Base-by-base conservation (phyloP, 352 stramenopile species). In the Phytophthora kernoviae region DNA sequence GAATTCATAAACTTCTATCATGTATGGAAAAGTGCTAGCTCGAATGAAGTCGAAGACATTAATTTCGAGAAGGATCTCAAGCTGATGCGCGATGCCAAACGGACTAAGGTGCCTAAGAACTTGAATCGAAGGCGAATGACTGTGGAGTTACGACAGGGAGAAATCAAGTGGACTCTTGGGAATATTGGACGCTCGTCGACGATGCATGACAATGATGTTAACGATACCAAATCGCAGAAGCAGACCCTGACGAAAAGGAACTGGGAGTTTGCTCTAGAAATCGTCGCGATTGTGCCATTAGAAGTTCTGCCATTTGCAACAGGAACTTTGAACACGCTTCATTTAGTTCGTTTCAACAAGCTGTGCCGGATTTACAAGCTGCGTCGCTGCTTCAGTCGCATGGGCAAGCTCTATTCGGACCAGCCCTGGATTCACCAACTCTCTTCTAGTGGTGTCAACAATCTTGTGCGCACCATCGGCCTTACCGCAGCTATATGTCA, bases 21-120 rank as follows among this genome's bases (percentile, higher is more conserved):
- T 9, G 49, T 72, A 20, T 81, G 70, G 62, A 53, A 53, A 27
- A 75, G 83, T 51, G 61, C 62, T 4, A 77, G 83, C 43, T 79
- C 77, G 4, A 61, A 77, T 15, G 55, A 84, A 11, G 65, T 70
- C 0, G 49, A 70, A 11, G 74, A 62, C 0, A 68, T 78, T 0
- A 74, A 65, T 39, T 84, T 84, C 17, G 77, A 87, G 32, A 18
- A 83, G 15, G 72, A 73, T 24, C 79, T 76, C 36, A 87, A 86
- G 34, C 54, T 85, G 40, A 67, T 63, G 17, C 71, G 75, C 47
- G 71, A 79, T 21, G 39, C 66, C 8, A 54, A 73, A 24, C 56
- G 53, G 21, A 43, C 57, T 18, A 58, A 64, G 39, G 51, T 54
- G 5, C 62, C 71, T 4, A 78, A 73, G 22, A 74, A 30, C 26